phyloP scores from a whole-genome alignment of 345 rosid species.

The Raphanus sativus region DNA sequence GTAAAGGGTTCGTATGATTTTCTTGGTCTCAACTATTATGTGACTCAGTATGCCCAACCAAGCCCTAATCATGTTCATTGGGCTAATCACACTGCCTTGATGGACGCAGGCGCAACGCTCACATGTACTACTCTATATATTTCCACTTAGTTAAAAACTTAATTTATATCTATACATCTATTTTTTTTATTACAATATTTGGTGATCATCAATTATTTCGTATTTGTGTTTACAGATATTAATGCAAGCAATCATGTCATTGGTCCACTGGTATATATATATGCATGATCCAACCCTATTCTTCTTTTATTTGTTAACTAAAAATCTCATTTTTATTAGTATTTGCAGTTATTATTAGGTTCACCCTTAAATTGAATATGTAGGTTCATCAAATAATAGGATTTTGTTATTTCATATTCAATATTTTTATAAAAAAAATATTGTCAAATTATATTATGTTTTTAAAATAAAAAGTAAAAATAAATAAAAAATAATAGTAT shows the following conservation, averaged over 20 bases:
- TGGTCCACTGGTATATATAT: constrained; percentile 34
- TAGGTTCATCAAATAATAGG: too few relatives aligned
- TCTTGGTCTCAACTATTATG: constrained; percentile 35
- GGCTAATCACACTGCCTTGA: neutral
- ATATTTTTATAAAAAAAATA: too few relatives aligned
- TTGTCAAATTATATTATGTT: too few relatives aligned
- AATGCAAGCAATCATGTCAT: neutral
- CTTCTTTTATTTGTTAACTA: neutral
- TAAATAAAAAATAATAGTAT: too few relatives aligned
- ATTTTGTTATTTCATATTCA: too few relatives aligned
- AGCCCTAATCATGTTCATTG: neutral
- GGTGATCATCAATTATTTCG: neutral
- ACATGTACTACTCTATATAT: neutral
- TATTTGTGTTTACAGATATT: neutral
- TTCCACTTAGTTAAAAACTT: neutral
- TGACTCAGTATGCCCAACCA: constrained; percentile 13
- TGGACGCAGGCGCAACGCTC: neutral
- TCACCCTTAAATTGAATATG: too few relatives aligned
- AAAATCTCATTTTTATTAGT: neutral
- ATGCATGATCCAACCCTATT: neutral
- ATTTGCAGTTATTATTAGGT: too few relatives aligned
- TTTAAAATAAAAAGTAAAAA: too few relatives aligned
- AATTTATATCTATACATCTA: neutral
- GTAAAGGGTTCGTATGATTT: constrained; percentile 31
- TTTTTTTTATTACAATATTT: neutral